Evolutionary conservation across 352 stramenopile genomes (phyloP).

Genomic region (Blastocystis sp.): DNA sequence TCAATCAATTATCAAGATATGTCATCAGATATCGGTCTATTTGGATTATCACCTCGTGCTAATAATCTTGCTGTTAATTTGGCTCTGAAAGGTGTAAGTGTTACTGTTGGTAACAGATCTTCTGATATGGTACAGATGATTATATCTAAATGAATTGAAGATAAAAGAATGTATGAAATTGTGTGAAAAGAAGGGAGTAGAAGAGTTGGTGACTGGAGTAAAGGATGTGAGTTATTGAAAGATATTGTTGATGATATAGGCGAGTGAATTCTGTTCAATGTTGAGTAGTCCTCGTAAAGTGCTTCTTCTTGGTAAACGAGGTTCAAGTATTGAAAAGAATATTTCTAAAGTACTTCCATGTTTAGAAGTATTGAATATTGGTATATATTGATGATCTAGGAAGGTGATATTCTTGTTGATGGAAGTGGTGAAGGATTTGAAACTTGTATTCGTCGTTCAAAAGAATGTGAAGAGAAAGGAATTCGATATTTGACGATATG

Average conservation of each 20-base stretch:
- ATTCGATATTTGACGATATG: constrained; percentile 93
- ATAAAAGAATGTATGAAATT: constrained; percentile 85
- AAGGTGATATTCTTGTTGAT: constrained; percentile 93
- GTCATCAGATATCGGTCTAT: constrained; percentile 73
- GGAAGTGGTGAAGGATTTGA: constrained; percentile 97
- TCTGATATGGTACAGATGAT: constrained; percentile 69
- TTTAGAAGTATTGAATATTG: constrained; percentile 64
- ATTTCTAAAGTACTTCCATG: constrained; percentile 33
- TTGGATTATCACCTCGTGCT: constrained; percentile 84
- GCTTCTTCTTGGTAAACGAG: constrained; percentile 93
- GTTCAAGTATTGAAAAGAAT: constrained; percentile 84
- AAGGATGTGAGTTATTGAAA: constrained; percentile 73
- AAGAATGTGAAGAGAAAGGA: constrained; percentile 84
- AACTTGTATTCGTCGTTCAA: constrained; percentile 83
- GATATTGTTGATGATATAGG: neutral
- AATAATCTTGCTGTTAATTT: constrained; percentile 99
- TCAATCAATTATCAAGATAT: neutral
- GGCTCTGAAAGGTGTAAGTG: constrained; percentile 86
- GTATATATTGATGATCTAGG: constrained; percentile 67
- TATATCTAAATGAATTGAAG: constrained; percentile 66
- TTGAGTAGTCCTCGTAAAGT: constrained; percentile 87
- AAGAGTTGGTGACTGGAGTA: constrained; percentile 76
- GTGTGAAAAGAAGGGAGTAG: constrained; percentile 86
- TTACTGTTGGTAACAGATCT: constrained; percentile 91
- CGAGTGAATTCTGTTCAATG: constrained; percentile 73